These are phyloP conservation scores for Sphaerulina musiva DNA, from an alignment of 2,329 filamentous ascomycete genomes.

Conservation along the genomic window DNA sequence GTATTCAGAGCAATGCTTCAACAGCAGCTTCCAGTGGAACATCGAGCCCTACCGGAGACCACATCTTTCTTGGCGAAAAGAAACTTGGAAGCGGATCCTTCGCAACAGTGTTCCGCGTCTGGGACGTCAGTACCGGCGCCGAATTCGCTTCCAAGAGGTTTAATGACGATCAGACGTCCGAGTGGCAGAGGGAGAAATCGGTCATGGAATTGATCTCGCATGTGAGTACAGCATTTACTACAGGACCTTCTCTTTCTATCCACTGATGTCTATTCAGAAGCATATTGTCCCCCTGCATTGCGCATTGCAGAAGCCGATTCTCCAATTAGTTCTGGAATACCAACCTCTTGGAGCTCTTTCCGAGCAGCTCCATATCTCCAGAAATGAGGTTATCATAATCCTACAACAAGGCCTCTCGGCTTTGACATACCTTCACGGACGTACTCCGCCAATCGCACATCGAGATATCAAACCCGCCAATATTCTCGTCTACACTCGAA, in stretches of 20 bases:
- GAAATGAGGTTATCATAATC: not conserved
- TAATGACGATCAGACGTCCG: not conserved
- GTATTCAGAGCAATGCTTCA: too few relatives aligned
- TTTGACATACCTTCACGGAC: constrained; percentile 8
- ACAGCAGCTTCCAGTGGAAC: too few relatives aligned
- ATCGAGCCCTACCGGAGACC: not conserved
- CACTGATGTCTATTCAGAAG: not conserved
- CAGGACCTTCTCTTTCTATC: not conserved
- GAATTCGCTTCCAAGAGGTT: constrained; percentile 6
- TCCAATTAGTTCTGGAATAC: constrained; percentile 5
- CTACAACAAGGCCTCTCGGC: constrained; percentile 4
- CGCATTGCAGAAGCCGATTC: not conserved
- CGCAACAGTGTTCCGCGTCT: constrained; percentile 2
- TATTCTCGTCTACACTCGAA: constrained; percentile 4
- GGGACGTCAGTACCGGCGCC: constrained; percentile 1
- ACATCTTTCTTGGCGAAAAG: constrained; percentile 1
- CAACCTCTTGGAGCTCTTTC: not conserved
- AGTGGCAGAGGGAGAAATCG: not conserved
- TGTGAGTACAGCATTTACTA: not conserved
- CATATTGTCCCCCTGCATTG: constrained; percentile 1
- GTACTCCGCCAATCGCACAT: constrained; percentile 7
- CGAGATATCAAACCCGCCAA: constrained; percentile 15
- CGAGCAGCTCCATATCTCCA: not conserved
- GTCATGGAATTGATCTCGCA: constrained; percentile 7
- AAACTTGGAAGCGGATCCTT: not conserved